Conservation (phyloP, 2,329 filamentous ascomycete genomes). For the Monosporascus sp. region DNA sequence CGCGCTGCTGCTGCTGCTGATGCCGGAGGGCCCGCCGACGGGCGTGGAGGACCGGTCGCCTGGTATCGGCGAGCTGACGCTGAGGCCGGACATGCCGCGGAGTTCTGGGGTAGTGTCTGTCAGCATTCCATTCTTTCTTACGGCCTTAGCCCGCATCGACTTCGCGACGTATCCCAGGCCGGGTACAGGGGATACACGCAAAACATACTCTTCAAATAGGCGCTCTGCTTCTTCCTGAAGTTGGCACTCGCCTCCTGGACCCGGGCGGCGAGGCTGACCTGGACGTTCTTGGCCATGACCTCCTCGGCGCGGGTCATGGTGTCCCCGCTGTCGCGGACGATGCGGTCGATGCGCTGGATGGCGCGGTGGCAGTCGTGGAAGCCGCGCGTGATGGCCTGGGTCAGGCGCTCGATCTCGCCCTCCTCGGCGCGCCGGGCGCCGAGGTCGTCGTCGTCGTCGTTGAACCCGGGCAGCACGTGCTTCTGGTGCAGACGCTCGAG, state of each 20-base stretch:
- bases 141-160: too few relatives aligned
- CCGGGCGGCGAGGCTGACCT: constrained; percentile 79
- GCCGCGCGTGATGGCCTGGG: constrained; percentile 78
- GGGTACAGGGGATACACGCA: background rate
- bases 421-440: constrained; percentile 70
- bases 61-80: constrained; percentile 41
- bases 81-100: constrained; percentile 60
- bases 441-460: constrained; percentile 38
- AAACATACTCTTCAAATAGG: constrained; percentile 80
- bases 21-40: constrained; percentile 12
- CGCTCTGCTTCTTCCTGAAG: constrained; percentile 96
- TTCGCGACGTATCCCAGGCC: background rate
- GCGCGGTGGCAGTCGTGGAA: constrained; percentile 89
- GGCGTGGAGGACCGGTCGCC: constrained; percentile 50
- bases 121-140: constrained; percentile 6
- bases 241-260: constrained; percentile 88
- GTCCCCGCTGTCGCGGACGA: constrained; percentile 76
- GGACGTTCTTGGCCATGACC: constrained; percentile 93
- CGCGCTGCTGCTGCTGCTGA: constrained; percentile 30
- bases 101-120: constrained; percentile 51
- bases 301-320: constrained; percentile 78
- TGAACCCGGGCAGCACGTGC: constrained; percentile 92
- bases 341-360: constrained; percentile 80
- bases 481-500: constrained; percentile 95
- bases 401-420: constrained; percentile 81